A percentile compares a stretch with the other conserved stretches of the same genome.
Evolutionary conservation across 768 basidiomycete species (phyloP).

Genomic region (Lentinus brumalis): DNA sequence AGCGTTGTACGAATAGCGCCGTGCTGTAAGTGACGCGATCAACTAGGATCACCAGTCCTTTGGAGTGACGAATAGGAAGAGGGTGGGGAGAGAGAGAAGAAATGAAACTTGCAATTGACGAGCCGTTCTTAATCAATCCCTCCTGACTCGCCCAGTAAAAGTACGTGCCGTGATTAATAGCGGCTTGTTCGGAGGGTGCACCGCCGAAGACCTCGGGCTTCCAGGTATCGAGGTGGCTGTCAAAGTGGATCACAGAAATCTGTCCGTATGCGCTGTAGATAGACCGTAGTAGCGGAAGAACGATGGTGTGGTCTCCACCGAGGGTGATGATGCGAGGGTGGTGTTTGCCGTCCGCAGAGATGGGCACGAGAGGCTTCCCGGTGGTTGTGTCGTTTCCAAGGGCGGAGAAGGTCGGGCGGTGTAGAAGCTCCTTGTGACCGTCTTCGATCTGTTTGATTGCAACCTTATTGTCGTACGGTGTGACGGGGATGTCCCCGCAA

Average conservation of each 20-base stretch:
- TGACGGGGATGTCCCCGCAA: constrained; percentile 78
- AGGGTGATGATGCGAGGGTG: constrained; percentile 83
- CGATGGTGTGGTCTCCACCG: constrained; percentile 89
- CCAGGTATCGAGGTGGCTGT: constrained; percentile 84
- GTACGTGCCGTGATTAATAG: constrained; percentile 87
- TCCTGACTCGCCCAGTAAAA: constrained; percentile 89
- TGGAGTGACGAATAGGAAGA: constrained; percentile 12
- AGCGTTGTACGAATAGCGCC: constrained; percentile 87
- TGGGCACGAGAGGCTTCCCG: constrained; percentile 55
- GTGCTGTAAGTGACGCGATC: constrained; percentile 55
- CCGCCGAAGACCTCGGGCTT: constrained; percentile 76
- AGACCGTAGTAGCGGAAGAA: constrained; percentile 64
- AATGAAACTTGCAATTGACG: constrained; percentile 77
- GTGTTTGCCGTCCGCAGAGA: constrained; percentile 68
- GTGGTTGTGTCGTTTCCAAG: constrained; percentile 65
- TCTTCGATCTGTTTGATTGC: constrained; percentile 77
- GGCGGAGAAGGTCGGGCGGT: constrained; percentile 60
- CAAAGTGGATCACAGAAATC: constrained; percentile 85
- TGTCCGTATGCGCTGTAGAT: constrained; percentile 77
- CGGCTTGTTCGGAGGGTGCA: constrained; percentile 68
- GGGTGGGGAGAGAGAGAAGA: constrained; percentile 32
- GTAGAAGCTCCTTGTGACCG: constrained; percentile 70
- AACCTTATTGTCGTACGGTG: constrained; percentile 73
- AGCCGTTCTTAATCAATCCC: constrained; percentile 75
- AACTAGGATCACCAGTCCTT: constrained; percentile 76